Conservation (phyloP, 257 asterid species). For the Petrea volubilis region DNA sequence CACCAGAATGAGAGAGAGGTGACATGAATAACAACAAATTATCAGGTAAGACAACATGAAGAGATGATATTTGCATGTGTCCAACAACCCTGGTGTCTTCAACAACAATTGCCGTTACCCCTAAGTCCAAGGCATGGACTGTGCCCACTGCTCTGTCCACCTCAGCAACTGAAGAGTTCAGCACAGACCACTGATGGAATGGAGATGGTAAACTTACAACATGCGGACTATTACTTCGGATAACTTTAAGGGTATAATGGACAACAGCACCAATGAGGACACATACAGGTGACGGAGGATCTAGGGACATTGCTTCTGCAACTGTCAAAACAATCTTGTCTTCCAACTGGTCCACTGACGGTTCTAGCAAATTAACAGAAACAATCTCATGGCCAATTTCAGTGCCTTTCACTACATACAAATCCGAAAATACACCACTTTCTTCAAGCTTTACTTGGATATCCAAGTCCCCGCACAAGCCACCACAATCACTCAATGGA, state of each 20-base stretch:
- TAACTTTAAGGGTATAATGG: slow-evolving; percentile 68
- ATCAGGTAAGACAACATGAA: slow-evolving; percentile 84
- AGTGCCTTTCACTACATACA: slow-evolving; percentile 78
- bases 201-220: slow-evolving; percentile 75
- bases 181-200: slow-evolving; percentile 70
- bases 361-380: slow-evolving; percentile 74
- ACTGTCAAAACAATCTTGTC: slow-evolving; percentile 82
- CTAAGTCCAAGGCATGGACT: slow-evolving; percentile 65
- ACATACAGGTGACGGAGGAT: slow-evolving; percentile 86
- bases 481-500: slow-evolving; percentile 89
- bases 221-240: slow-evolving; percentile 66
- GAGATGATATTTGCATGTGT: slow-evolving; percentile 76
- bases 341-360: slow-evolving; percentile 50
- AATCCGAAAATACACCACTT: slow-evolving; percentile 79
- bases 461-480: slow-evolving; percentile 87
- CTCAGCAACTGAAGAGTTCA: slow-evolving; percentile 80
- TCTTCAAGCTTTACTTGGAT: slow-evolving; percentile 84
- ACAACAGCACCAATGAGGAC: slow-evolving; percentile 81
- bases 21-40: slow-evolving; percentile 54
- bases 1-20: slow-evolving; percentile 62
- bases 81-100: slow-evolving; percentile 90
- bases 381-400: slow-evolving; percentile 91
- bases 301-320: slow-evolving; percentile 94
- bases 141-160: slow-evolving; percentile 62
- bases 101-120: slow-evolving; percentile 64